These are phyloP conservation scores for Fusarium gaditjirri DNA, from an alignment of 2,329 filamentous ascomycete genomes.

Conservation along the genomic window DNA sequence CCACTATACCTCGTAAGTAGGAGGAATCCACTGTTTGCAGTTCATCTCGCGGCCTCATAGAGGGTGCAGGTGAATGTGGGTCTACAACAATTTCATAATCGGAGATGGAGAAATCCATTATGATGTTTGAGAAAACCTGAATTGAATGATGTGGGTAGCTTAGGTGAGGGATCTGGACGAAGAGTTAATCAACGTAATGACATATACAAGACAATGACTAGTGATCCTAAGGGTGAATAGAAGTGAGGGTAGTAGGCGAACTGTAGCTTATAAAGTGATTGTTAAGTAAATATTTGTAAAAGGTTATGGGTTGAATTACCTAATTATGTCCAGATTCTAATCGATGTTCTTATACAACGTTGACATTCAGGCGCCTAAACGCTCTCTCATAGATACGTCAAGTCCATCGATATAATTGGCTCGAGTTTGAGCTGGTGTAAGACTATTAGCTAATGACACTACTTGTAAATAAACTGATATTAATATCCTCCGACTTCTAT, in stretches of 20 bases:
- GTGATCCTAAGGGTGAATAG: background rate
- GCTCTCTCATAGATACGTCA: background rate
- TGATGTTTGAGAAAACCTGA: background rate
- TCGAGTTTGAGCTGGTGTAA: background rate
- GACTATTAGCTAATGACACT: background rate
- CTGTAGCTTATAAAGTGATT: background rate
- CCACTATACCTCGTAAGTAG: conserved; percentile 22
- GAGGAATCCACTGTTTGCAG: background rate
- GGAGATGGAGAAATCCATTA: conserved; percentile 2
- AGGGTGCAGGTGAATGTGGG: background rate
- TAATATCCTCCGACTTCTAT: background rate
- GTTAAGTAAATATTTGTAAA: background rate
- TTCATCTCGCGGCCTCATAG: background rate
- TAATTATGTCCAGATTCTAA: background rate
- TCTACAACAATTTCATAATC: conserved; percentile 15
- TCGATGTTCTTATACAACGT: background rate
- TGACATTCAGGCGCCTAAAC: background rate
- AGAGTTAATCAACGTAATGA: background rate
- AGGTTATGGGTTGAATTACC: too few relatives aligned
- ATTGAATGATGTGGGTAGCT: background rate
- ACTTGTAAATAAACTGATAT: background rate
- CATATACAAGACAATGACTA: background rate
- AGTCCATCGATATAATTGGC: background rate
- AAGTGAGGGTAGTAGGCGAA: background rate
- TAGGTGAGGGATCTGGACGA: background rate